A percentile compares a stretch with the other conserved stretches of the same genome.
These are phyloP conservation scores for Trichaptum fuscoviolaceum DNA, from an alignment of 768 basidiomycete species.

Conservation along the genomic window DNA sequence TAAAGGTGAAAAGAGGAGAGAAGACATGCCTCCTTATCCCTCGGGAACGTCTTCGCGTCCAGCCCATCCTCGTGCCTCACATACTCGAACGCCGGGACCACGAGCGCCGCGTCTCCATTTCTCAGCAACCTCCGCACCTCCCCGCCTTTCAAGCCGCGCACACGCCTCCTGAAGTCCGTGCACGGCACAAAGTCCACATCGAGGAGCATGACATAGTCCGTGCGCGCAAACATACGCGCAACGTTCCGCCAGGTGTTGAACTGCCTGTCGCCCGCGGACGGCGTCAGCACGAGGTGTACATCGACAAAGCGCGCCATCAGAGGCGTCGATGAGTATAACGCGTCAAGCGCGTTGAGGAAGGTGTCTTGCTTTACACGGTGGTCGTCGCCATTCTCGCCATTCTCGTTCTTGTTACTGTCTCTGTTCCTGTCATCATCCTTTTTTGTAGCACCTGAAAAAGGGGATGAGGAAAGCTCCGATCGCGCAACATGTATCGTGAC, in stretches of 20 bases:
- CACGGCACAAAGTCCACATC: conserved; percentile 87
- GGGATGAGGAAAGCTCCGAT: conserved; percentile 28
- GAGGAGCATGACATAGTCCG: conserved; percentile 84
- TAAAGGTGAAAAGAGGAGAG: conserved; percentile 3
- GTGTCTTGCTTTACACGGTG: conserved; percentile 18
- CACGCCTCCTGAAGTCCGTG: conserved; percentile 65
- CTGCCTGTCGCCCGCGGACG: conserved; percentile 53
- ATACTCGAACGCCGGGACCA: conserved; percentile 85
- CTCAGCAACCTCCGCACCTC: conserved; percentile 43
- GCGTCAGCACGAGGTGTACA: conserved; percentile 80
- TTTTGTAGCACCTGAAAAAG: not conserved
- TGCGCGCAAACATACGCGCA: conserved; percentile 78
- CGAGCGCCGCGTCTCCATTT: conserved; percentile 63
- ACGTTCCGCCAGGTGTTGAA: conserved; percentile 90
- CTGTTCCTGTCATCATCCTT: not conserved
- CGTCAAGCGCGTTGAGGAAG: conserved; percentile 58
- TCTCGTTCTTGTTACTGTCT: not conserved
- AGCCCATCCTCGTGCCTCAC: conserved; percentile 57
- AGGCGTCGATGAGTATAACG: conserved; percentile 60
- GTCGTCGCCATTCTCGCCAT: not conserved
- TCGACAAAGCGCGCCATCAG: conserved; percentile 69
- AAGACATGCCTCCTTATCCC: conserved; percentile 54
- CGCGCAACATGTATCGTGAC: conserved; percentile 69
- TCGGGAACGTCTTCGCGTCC: conserved; percentile 56
- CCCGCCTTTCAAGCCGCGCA: conserved; percentile 36